These are phyloP conservation scores for Ceratocystis cacaofunesta DNA, from an alignment of 2,329 filamentous ascomycete genomes.

Conservation along the genomic window DNA sequence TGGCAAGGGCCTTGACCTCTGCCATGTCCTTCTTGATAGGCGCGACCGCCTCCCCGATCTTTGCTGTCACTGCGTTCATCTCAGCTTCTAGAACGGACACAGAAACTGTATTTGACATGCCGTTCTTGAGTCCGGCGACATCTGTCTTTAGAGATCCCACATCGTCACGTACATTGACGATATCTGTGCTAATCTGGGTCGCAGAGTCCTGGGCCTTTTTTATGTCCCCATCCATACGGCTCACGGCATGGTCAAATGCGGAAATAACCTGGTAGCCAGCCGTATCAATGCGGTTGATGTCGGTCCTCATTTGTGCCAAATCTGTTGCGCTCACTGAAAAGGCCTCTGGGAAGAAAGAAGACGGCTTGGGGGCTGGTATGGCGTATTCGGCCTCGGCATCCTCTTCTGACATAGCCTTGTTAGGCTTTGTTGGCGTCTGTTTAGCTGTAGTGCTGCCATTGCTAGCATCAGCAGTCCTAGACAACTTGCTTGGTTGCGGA, in stretches of 20 bases:
- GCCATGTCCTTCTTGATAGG: neutral
- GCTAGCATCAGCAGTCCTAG: neutral
- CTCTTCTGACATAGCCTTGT: neutral
- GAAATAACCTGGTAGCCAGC: constrained; percentile 27
- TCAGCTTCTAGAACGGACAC: neutral
- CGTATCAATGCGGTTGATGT: constrained; percentile 27
- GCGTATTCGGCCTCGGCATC: constrained; percentile 1
- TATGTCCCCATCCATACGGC: constrained; percentile 25
- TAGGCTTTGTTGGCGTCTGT: neutral
- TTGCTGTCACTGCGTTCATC: neutral
- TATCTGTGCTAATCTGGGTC: constrained; percentile 20
- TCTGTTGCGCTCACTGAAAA: constrained; percentile 5
- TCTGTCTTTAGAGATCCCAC: constrained; percentile 22
- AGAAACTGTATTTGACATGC: neutral
- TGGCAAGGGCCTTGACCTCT: neutral
- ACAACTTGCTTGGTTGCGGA: constrained; percentile 9
- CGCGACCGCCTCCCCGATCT: neutral
- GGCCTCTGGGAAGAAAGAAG: neutral
- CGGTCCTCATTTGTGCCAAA: constrained; percentile 18
- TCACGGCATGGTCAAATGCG: constrained; percentile 25
- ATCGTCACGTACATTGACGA: constrained; percentile 20
- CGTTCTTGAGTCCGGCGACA: constrained; percentile 18
- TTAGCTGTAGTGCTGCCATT: neutral
- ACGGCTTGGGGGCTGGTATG: neutral
- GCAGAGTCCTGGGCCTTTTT: constrained; percentile 23